phyloP scores from a whole-genome alignment of 164 flowering plant species.

The Vitis vinifera region DNA sequence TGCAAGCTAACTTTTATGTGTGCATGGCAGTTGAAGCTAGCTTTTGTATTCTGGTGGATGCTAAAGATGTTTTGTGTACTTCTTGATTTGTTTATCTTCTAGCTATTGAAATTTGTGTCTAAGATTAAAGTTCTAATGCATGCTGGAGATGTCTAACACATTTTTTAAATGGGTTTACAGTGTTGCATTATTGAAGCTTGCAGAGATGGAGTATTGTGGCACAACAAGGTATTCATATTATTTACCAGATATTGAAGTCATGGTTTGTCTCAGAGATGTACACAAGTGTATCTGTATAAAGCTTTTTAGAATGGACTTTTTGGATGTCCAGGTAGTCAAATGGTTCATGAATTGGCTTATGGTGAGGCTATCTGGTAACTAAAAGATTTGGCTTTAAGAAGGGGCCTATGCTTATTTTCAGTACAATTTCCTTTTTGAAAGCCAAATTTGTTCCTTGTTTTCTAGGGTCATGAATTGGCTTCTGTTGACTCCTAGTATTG shows the following conservation, averaged over 20 bases:
- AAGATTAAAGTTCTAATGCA: neutral
- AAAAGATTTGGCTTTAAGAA: too few relatives aligned
- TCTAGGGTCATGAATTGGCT: too few relatives aligned
- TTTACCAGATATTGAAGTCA: neutral
- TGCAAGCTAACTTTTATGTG: too few relatives aligned
- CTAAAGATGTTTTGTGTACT: neutral
- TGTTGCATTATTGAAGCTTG: slow-evolving; percentile 85
- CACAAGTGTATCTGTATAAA: too few relatives aligned
- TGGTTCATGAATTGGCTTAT: too few relatives aligned
- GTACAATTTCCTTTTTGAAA: neutral
- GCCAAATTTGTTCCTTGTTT: too few relatives aligned
- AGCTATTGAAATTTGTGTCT: neutral
- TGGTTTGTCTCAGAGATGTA: neutral
- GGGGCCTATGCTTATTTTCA: neutral
- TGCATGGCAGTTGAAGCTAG: too few relatives aligned
- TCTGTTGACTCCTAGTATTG: too few relatives aligned
- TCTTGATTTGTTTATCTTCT: neutral
- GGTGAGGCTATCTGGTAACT: too few relatives aligned
- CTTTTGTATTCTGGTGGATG: neutral
- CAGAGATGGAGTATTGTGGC: slow-evolving; percentile 92
- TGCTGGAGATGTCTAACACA: slow-evolving; percentile 10
- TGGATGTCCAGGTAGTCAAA: too few relatives aligned
- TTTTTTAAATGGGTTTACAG: slow-evolving; percentile 36
- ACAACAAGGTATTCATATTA: slow-evolving; percentile 72
- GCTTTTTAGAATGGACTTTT: too few relatives aligned